phyloP scores from a whole-genome alignment of 495 filamentous ascomycete genomes.

The Penicillium roqueforti region DNA sequence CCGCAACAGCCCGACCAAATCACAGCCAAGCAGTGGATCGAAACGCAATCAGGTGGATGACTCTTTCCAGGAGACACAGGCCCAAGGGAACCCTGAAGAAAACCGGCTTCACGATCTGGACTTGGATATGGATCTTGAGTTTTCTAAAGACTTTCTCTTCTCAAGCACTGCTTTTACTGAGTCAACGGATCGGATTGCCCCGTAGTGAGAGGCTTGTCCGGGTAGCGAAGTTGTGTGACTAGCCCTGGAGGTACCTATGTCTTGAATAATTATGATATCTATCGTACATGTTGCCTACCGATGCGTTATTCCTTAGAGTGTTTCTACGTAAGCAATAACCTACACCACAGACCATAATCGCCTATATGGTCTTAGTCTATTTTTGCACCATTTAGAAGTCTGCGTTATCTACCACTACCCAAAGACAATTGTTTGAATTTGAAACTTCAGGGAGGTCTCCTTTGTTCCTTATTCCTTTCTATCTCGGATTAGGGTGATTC shows the following conservation, averaged over 20 bases:
- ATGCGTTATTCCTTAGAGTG: background rate
- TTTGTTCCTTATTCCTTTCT: too few species aligned
- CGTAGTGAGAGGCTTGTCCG: background rate
- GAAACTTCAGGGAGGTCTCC: too few species aligned
- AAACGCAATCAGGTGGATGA: conserved; percentile 11
- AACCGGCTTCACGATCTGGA: conserved; percentile 30
- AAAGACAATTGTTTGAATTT: background rate
- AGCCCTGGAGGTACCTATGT: background rate
- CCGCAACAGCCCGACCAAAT: conserved; percentile 28
- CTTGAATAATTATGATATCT: background rate
- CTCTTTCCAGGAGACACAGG: conserved; percentile 9
- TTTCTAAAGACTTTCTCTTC: conserved; percentile 37
- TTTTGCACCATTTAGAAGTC: background rate
- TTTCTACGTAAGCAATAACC: background rate
- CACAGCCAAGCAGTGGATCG: conserved; percentile 12
- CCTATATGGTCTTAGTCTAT: background rate
- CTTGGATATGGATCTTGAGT: conserved; percentile 39
- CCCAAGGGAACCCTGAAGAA: conserved; percentile 9
- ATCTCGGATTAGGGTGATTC: too few species aligned
- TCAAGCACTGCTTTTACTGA: conserved; percentile 33
- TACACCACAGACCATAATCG: background rate
- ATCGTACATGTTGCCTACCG: background rate
- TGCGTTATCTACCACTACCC: background rate
- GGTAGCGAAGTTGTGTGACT: background rate
- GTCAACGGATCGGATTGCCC: conserved; percentile 17